phyloP scores from a whole-genome alignment of 2,329 filamentous ascomycete species.

The Dactylella cylindrospora region DNA sequence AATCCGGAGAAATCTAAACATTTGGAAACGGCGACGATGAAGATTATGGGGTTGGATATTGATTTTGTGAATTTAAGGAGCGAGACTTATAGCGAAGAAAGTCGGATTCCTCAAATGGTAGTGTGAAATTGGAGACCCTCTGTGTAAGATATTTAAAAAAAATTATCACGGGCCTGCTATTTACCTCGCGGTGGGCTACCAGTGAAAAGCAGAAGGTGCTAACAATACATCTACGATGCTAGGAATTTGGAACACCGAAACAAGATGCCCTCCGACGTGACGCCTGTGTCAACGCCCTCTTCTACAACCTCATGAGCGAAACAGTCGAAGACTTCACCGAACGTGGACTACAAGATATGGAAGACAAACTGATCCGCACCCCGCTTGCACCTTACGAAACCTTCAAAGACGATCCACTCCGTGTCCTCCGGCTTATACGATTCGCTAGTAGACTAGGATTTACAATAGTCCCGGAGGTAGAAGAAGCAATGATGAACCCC shows the following conservation, averaged over 20 bases:
- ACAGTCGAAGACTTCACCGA: conserved; percentile 81
- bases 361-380: conserved; percentile 72
- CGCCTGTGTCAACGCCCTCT: conserved; percentile 91
- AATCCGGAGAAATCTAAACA: conserved; percentile 98
- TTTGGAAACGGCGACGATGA: conserved; percentile 85
- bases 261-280: conserved; percentile 89
- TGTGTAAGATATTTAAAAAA: too few species aligned
- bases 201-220: neutral
- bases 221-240: neutral
- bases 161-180: neutral
- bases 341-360: conserved; percentile 72
- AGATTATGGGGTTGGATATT: conserved; percentile 80
- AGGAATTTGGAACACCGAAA: conserved; percentile 79
- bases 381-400: conserved; percentile 86
- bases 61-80: conserved; percentile 93
- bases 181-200: neutral
- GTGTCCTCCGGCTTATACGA: conserved; percentile 80
- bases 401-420: conserved; percentile 88
- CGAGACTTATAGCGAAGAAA: conserved; percentile 86
- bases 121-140: neutral
- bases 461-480: conserved; percentile 69
- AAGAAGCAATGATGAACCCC: conserved; percentile 72
- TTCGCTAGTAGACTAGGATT: conserved; percentile 87
- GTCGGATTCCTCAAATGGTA: conserved; percentile 81
- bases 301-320: conserved; percentile 84